Evolutionary conservation across 768 basidiomycete genomes (phyloP).

Genomic region (Kwoniella heveanensis): DNA sequence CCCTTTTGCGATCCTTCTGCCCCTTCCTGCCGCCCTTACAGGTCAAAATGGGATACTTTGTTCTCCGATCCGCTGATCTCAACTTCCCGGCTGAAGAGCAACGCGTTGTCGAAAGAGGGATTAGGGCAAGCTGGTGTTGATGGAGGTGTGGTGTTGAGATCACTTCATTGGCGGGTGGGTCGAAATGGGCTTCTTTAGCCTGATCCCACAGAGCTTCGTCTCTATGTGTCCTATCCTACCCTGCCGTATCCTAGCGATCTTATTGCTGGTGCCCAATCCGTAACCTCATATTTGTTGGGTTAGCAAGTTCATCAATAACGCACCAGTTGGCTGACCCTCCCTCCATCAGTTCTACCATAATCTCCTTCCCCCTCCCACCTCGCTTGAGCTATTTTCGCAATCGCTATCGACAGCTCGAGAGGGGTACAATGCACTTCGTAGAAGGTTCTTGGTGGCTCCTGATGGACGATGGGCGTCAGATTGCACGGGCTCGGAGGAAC

Average conservation of each 20-base stretch:
- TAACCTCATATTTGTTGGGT: no score
- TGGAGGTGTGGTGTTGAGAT: slow-evolving; percentile 45
- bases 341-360: slow-evolving; percentile 39
- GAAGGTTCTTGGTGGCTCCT: slow-evolving; percentile 50
- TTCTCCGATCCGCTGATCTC: slow-evolving; percentile 49
- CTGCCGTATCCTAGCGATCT: no score
- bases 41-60: slow-evolving; percentile 31
- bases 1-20: no score
- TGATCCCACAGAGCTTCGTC: no score
- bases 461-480: slow-evolving; percentile 55
- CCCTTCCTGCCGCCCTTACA: no score
- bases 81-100: slow-evolving; percentile 23
- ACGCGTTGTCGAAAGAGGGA: slow-evolving; percentile 33
- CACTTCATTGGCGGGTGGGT: slow-evolving; percentile 53
- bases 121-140: slow-evolving; percentile 31
- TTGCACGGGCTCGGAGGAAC: slow-evolving; percentile 39
- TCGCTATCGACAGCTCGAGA: slow-evolving; percentile 25
- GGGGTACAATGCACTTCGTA: slow-evolving; percentile 37
- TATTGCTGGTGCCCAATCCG: no score
- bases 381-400: slow-evolving; percentile 37
- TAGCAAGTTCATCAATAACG: no score
- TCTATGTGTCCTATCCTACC: no score
- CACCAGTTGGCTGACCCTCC: background rate
- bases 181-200: background rate
- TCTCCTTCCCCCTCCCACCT: slow-evolving; percentile 44